phyloP scores from a whole-genome alignment of 2,329 filamentous ascomycete species.

The Exophiala oligosperma region DNA sequence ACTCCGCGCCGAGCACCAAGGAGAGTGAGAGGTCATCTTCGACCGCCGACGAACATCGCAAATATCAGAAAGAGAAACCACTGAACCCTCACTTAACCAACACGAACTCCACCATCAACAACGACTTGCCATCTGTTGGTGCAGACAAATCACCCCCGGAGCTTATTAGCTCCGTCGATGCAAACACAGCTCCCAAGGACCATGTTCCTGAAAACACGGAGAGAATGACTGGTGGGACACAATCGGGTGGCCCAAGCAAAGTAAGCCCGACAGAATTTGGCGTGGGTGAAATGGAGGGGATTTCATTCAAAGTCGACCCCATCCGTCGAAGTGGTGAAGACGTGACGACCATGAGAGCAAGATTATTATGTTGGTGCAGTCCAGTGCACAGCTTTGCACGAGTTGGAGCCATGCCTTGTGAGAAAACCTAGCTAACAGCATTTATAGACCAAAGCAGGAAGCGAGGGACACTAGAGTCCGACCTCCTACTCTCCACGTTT shows the following conservation, averaged over 20 bases:
- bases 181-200: conserved; percentile 59
- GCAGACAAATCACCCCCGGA: conserved; percentile 60
- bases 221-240: conserved; percentile 65
- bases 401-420: background rate
- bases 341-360: conserved; percentile 79
- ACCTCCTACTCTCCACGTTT: conserved; percentile 95
- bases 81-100: conserved; percentile 65
- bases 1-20: conserved; percentile 12
- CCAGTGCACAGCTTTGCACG: conserved; percentile 8
- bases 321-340: conserved; percentile 81
- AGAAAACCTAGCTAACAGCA: conserved; percentile 15
- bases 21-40: conserved; percentile 14
- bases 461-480: conserved; percentile 90
- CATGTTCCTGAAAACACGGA: conserved; percentile 63
- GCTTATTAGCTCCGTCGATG: conserved; percentile 57
- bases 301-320: conserved; percentile 86
- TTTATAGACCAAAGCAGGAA: conserved; percentile 83
- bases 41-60: conserved; percentile 55
- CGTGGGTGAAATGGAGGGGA: conserved; percentile 85
- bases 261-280: conserved; percentile 64
- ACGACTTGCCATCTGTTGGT: conserved; percentile 60
- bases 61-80: conserved; percentile 57
- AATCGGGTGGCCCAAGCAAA: conserved; percentile 48
- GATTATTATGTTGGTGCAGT: conserved; percentile 63
- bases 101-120: conserved; percentile 63